Conservation (phyloP, 1,284 basidiomycete species). For the Malassezia japonica region DNA sequence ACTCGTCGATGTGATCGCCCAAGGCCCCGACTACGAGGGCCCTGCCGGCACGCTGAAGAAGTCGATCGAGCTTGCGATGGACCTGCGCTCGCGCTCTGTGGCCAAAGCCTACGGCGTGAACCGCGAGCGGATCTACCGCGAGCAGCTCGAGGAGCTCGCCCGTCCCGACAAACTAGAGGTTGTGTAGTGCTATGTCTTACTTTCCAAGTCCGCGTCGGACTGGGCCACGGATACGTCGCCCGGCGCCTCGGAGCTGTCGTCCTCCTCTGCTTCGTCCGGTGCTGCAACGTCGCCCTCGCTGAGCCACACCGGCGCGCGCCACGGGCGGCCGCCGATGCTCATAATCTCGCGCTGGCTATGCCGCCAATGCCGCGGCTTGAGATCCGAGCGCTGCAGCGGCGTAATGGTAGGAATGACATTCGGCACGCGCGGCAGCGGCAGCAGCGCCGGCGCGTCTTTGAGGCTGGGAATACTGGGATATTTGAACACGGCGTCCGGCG, state of each 20-base stretch:
- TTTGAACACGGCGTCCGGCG: constrained; percentile 22
- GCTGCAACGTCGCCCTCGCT: constrained; percentile 14
- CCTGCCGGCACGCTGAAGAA: constrained; percentile 56
- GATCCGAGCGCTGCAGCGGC: constrained; percentile 20
- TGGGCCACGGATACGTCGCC: background rate
- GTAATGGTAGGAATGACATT: constrained; percentile 15
- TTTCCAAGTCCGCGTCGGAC: background rate
- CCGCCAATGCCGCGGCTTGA: constrained; percentile 25
- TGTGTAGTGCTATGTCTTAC: background rate
- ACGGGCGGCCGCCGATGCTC: constrained; percentile 31
- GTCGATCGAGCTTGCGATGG: constrained; percentile 50
- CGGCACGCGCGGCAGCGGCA: constrained; percentile 29
- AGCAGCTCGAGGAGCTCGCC: constrained; percentile 17
- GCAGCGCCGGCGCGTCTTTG: constrained; percentile 23
- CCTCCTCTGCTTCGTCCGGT: background rate
- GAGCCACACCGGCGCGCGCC: constrained; percentile 33
- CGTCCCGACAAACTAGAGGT: background rate
- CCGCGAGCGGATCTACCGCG: constrained; percentile 48
- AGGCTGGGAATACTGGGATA: constrained; percentile 28
- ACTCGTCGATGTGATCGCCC: constrained; percentile 60
- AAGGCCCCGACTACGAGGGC: constrained; percentile 53
- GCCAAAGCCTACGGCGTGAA: constrained; percentile 53
- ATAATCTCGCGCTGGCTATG: constrained; percentile 29
- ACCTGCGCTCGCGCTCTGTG: constrained; percentile 48
- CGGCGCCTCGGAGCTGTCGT: background rate